Conservation (phyloP, 129 eudicot genomes). For the Centella asiatica region DNA sequence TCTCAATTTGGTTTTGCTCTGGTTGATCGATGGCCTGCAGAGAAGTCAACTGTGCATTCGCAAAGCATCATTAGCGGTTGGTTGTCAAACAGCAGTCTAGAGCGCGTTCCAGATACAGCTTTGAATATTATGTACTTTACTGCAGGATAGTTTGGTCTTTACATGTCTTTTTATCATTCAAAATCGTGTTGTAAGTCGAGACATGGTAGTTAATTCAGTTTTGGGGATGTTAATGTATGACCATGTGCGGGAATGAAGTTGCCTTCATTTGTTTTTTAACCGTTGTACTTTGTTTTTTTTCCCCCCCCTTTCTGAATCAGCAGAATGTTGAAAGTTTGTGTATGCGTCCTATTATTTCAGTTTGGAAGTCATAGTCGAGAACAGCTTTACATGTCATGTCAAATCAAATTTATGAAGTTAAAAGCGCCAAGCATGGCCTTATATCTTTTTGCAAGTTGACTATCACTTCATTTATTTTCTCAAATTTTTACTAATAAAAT, state of each 20-base stretch:
- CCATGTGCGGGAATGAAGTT: no score
- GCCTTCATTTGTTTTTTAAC: neutral
- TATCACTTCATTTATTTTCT: no score
- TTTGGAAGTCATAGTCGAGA: no score
- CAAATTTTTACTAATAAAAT: no score
- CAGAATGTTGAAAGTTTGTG: no score
- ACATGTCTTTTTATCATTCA: neutral
- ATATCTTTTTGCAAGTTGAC: no score
- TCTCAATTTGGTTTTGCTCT: slow-evolving; percentile 53
- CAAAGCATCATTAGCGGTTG: slow-evolving; percentile 39
- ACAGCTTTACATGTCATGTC: no score
- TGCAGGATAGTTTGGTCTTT: slow-evolving; percentile 8
- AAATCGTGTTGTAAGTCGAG: neutral
- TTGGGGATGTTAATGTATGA: no score
- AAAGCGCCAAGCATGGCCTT: no score
- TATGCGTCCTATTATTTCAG: no score
- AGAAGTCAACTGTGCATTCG: neutral
- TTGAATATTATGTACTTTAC: slow-evolving; percentile 70
- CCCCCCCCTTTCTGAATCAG: neutral
- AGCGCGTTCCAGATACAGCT: slow-evolving; percentile 40
- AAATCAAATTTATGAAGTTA: no score
- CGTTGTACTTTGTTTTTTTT: neutral
- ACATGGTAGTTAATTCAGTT: neutral
- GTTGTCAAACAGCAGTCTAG: slow-evolving; percentile 34
- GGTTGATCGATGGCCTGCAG: slow-evolving; percentile 67